Evolutionary conservation across 805 yeast genomes (phyloP), one percentile per base, ranked within the genome.

Genomic region (Ascoidea tarda): DNA sequence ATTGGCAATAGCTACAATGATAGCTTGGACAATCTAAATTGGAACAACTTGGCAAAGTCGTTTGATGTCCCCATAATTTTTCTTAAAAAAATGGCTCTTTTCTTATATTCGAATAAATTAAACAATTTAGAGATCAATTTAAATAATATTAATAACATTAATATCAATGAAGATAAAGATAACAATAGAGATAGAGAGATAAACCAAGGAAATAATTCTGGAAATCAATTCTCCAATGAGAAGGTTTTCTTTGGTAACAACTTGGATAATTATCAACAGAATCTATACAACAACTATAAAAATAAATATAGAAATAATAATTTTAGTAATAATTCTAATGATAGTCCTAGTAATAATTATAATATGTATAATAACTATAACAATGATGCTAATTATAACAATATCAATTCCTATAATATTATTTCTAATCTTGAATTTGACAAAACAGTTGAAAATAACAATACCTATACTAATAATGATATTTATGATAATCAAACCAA

Each of bases 21-120:
- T 67, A 32, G 61, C 65, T 44, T 69, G 72, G 59, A 54, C 46
- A 62, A 52, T 10, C 16, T 5, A 47, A 6, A 12, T 10, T 44
- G 21, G 31, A 14, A 50, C 21, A 14, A 12, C 5, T 28, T 31
- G 8, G 6, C 51, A 49, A 51, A 57, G 56, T 52, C 49, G n/a
- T 42, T 51, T 47, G 38, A 47, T 55, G 55, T 49, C 32, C 46
- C 54, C 48, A 32, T 33, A 46, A 12, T 21, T 60, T 49, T n/a
- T 21, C 48, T 49, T 50, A 58, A 63, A 57, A 73, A 70, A 57
- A 55, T 54, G 14, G 61, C 58, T 44, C 60, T 70, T 33, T 67
- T 66, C 66, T 54, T 59, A 6, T 57, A 59, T 32, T 55, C 64
- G 6, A 61, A 66, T 1, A 59, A 59, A 33, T 47, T 60, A 4